Conservation (phyloP, 1,284 basidiomycete species). For the Puccinia polysora region DNA sequence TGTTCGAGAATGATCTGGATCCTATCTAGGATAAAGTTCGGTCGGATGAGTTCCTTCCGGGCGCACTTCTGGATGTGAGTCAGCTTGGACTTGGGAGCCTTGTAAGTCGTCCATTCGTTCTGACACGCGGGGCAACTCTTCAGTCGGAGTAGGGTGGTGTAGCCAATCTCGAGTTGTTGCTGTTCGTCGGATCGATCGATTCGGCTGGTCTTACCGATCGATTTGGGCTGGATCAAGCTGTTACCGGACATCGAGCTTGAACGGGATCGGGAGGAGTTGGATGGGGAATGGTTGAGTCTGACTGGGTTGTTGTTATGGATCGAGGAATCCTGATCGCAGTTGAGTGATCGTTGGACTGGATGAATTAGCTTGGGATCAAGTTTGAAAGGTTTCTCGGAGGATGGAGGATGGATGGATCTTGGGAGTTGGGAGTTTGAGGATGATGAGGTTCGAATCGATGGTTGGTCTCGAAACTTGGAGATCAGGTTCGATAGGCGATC, state of each 20-base stretch:
- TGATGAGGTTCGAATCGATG: neutral
- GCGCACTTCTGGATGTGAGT: conserved; percentile 30
- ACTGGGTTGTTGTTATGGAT: too few species aligned
- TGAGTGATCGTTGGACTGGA: too few species aligned
- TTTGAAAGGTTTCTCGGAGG: too few species aligned
- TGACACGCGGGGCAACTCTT: conserved; percentile 24
- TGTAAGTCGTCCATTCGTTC: conserved; percentile 27
- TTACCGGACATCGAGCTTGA: too few species aligned
- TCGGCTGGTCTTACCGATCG: too few species aligned
- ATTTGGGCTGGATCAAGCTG: too few species aligned
- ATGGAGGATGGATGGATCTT: too few species aligned
- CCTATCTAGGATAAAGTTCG: neutral
- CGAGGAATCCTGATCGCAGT: too few species aligned
- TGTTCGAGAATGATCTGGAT: conserved; percentile 12
- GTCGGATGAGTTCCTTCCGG: neutral
- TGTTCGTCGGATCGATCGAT: neutral
- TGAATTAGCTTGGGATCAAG: too few species aligned
- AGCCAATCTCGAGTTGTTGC: conserved; percentile 1
- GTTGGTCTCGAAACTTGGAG: neutral
- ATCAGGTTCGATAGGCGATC: neutral
- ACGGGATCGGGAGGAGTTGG: too few species aligned
- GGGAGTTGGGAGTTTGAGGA: too few species aligned
- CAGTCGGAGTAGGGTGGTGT: conserved; percentile 14
- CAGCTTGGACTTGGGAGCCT: conserved; percentile 23
- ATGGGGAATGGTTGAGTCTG: too few species aligned